Evolutionary conservation across 2,329 filamentous ascomycete genomes (phyloP).

Genomic region (Sclerotinia nivalis): DNA sequence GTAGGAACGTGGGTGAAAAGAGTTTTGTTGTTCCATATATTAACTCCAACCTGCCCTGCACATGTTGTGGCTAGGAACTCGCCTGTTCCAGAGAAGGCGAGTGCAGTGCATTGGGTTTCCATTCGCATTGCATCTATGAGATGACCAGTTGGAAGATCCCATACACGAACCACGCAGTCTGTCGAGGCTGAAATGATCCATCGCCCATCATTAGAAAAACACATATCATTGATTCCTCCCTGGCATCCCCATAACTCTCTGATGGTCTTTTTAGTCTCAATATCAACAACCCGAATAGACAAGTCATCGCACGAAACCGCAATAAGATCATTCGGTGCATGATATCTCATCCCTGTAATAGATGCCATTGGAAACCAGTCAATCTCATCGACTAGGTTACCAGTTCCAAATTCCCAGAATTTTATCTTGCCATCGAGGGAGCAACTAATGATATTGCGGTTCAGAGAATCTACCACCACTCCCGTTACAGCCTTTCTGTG

Average conservation of each 20-base stretch:
- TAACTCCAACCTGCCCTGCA: conserved; percentile 80
- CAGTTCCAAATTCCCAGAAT: conserved; percentile 95
- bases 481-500: conserved; percentile 85
- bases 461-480: conserved; percentile 84
- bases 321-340: conserved; percentile 78
- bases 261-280: conserved; percentile 86
- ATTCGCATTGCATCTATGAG: conserved; percentile 89
- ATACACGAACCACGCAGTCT: conserved; percentile 78
- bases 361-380: conserved; percentile 78
- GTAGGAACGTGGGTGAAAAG: conserved; percentile 89
- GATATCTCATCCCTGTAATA: conserved; percentile 77
- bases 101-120: conserved; percentile 73
- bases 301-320: conserved; percentile 88
- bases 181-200: conserved; percentile 90
- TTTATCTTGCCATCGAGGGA: conserved; percentile 90
- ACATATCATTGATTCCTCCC: conserved; percentile 73
- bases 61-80: conserved; percentile 93
- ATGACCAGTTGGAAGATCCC: conserved; percentile 95
- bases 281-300: conserved; percentile 84
- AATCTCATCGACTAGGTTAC: conserved; percentile 75
- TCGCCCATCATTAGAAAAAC: conserved; percentile 88
- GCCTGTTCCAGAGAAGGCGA: conserved; percentile 86
- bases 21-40: conserved; percentile 92
- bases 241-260: conserved; percentile 87
- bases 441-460: conserved; percentile 82